Conservation (phyloP, 1,284 basidiomycete genomes). For the Cryptococcus neoformans region DNA sequence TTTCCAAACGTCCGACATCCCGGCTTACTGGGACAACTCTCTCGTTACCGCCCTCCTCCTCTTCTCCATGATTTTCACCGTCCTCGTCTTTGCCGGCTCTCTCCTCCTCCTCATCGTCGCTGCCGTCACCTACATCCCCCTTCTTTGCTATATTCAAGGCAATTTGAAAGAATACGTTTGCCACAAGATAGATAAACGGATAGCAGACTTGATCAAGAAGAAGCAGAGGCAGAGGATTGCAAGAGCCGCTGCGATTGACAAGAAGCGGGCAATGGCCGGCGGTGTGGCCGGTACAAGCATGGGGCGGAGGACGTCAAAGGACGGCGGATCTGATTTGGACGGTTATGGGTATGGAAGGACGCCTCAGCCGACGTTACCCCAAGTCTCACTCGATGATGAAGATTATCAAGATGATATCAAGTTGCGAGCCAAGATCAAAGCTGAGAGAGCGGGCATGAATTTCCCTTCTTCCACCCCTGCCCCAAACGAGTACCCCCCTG, state of each 20-base stretch:
- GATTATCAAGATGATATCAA: conserved; percentile 57
- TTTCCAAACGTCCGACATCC: conserved; percentile 62
- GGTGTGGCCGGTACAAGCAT: conserved; percentile 28
- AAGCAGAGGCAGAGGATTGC: conserved; percentile 82
- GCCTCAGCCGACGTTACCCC: conserved; percentile 94
- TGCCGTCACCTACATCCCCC: conserved; percentile 83
- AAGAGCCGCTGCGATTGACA: conserved; percentile 76
- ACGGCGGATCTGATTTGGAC: conserved; percentile 78
- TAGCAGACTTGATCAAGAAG: conserved; percentile 87
- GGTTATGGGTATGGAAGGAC: conserved; percentile 68
- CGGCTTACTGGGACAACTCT: conserved; percentile 55
- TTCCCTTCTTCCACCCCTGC: neutral
- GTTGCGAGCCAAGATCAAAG: conserved; percentile 15
- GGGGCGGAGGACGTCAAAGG: neutral
- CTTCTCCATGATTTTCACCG: conserved; percentile 86
- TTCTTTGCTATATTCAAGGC: conserved; percentile 91
- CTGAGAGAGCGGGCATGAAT: conserved; percentile 3
- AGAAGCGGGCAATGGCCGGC: conserved; percentile 86
- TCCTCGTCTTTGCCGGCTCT: conserved; percentile 80
- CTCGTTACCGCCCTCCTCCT: conserved; percentile 78
- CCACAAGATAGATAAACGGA: conserved; percentile 98
- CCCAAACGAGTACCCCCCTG: neutral
- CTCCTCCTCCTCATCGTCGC: conserved; percentile 78
- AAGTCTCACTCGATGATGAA: conserved; percentile 80
- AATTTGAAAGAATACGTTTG: conserved; percentile 99